Conservation (phyloP, 352 stramenopile species). For the Globisporangium recalcitrans region DNA sequence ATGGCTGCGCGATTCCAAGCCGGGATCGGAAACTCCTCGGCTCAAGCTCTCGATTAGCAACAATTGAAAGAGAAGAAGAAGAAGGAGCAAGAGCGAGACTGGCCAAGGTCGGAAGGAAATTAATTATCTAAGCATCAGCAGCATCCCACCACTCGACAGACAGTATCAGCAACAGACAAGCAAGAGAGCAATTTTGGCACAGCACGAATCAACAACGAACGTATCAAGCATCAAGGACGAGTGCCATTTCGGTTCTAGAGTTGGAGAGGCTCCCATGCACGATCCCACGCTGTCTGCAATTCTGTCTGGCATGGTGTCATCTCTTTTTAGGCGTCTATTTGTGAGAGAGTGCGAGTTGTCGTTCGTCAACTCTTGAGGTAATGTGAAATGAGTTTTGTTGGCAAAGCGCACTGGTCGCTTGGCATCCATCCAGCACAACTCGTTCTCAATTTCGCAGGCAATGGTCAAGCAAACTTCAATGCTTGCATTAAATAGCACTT, state of each 20-base stretch:
- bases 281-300: not conserved
- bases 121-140: slow-evolving; percentile 10
- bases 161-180: not conserved
- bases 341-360: slow-evolving; percentile 2
- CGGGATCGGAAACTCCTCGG: slow-evolving; percentile 1
- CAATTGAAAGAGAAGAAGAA: not conserved
- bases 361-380: not conserved
- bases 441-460: too few species aligned
- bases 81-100: not conserved
- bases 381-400: not conserved
- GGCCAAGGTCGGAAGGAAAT: slow-evolving; percentile 1
- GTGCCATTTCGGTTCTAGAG: not conserved
- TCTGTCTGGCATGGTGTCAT: not conserved
- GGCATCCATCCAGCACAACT: not conserved
- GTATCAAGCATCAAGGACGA: not conserved
- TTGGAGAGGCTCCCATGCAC: not conserved
- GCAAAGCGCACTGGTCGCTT: not conserved
- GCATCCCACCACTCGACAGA: not conserved
- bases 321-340: not conserved
- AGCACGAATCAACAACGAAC: slow-evolving; percentile 1
- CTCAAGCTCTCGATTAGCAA: too few species aligned
- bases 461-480: not conserved
- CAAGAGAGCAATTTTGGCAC: not conserved
- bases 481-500: slow-evolving; percentile 6
- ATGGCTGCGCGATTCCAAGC: slow-evolving; percentile 20